A percentile compares a stretch with the other conserved stretches of the same genome.
Conservation (phyloP, 2,329 filamentous ascomycete genomes). For the Hortaea sp. region DNA sequence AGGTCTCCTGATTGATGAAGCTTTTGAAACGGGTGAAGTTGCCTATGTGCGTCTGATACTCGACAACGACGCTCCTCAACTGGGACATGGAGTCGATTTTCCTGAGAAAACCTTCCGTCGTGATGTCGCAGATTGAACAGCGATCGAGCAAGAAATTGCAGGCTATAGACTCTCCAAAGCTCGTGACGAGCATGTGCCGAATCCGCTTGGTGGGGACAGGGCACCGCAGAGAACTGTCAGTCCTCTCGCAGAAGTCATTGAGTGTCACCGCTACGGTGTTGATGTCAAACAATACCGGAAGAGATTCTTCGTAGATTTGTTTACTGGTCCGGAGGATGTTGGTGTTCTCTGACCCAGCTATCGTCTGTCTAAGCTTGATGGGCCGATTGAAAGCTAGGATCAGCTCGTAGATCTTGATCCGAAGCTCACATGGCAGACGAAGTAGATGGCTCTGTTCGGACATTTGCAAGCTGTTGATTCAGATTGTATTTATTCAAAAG, state of each 20-base stretch:
- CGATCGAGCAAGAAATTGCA: slow-evolving; percentile 2
- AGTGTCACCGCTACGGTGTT: slow-evolving; percentile 5
- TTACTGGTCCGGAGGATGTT: slow-evolving; percentile 4
- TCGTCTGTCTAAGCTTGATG: slow-evolving; percentile 3
- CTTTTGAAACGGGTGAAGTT: slow-evolving; percentile 1
- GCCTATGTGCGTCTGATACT: slow-evolving; percentile 1
- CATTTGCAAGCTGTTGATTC: neutral
- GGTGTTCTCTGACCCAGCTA: slow-evolving; percentile 1
- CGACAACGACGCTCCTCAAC: slow-evolving; percentile 4
- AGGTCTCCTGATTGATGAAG: neutral
- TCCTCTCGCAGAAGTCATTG: slow-evolving; percentile 6
- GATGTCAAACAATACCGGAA: slow-evolving; percentile 3
- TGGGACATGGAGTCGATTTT: slow-evolving; percentile 2
- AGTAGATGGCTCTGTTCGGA: neutral
- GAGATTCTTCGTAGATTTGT: slow-evolving; percentile 5
- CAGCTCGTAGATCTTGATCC: slow-evolving; percentile 4
- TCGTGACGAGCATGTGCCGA: slow-evolving; percentile 3
- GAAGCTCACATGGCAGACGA: slow-evolving; percentile 4
- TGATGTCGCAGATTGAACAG: slow-evolving; percentile 4
- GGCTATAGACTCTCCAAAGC: slow-evolving; percentile 6
- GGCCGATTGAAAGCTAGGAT: slow-evolving; percentile 3
- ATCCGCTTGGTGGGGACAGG: slow-evolving; percentile 3
- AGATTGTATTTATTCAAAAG: no score
- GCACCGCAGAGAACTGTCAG: slow-evolving; percentile 1
- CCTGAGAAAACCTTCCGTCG: slow-evolving; percentile 1